Base-by-base conservation (phyloP, 208 protist genomes). In the Leishmania major region DNA sequence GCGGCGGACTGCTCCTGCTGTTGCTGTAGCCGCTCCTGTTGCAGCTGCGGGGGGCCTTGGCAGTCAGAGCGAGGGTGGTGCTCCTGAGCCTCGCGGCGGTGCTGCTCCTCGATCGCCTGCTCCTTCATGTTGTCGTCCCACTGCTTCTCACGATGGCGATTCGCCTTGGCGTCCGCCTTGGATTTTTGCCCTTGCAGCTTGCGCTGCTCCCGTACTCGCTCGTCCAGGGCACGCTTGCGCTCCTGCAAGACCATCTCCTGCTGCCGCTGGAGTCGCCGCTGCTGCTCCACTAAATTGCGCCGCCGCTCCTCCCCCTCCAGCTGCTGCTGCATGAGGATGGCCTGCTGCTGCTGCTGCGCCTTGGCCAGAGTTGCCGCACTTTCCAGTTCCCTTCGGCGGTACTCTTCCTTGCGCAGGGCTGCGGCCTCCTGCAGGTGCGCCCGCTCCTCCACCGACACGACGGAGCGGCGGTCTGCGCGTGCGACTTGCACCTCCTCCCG, bases 81-180 rank as follows among this genome's bases (percentile, higher is more conserved):
- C 72, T 78, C 77, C 45, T 89, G 80, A 22, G 88, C 83, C 51
- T 77, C 84, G 17, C 82, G 80, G 22, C 83, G 76, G 53, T 85
- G 79, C 47, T 78, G 75, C 22, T 82, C 87, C 40, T 74, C 43
- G 73, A 40, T 64, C 82, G 64, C 89, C 40, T 92, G 88, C 75
- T 88, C 92, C 64, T 84, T 80, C 80, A 94, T 81, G 71, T 96
- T 94, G 37, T 89, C 81, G 49, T 96, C 92, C 94, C 92, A 97
- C 74, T 93, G 85, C 69, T 95, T 91, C 80, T 97, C 92, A 3
- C 90, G 85, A 47, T 85, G 82, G 80, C 90, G 88, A 35, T 91
- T 74, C 75, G 87, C 69, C 67, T 87, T 87, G 6, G 83, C 89
- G 62, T 92, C 84, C 31, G 87, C 84, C 84, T 91, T 91, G 28